phyloP scores from a whole-genome alignment of 2,329 filamentous ascomycete species.

The Samsoniella hepiali region DNA sequence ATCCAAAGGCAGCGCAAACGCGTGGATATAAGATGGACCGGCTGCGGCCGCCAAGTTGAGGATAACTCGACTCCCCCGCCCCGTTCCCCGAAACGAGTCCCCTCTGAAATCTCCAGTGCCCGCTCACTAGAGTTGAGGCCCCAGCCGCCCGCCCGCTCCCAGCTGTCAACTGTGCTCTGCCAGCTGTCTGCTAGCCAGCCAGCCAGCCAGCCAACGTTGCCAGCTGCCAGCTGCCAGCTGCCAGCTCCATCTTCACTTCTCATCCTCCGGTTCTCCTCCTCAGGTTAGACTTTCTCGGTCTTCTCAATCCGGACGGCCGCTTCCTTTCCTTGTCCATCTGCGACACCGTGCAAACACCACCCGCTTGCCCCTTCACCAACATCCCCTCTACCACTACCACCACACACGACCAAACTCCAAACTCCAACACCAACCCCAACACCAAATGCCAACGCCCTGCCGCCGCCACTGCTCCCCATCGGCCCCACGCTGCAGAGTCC shows the following conservation, averaged over 20 bases:
- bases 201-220: no score
- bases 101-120: no score
- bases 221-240: neutral
- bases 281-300: neutral
- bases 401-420: neutral
- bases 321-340: neutral
- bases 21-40: no score
- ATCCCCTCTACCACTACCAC: no score
- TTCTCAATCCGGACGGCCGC: neutral
- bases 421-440: neutral
- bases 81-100: neutral
- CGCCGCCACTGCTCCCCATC: slow-evolving; percentile 2
- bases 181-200: no score
- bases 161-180: neutral
- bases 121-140: neutral
- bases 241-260: neutral
- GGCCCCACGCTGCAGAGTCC: neutral
- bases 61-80: neutral
- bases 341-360: neutral
- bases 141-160: neutral
- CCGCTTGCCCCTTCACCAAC: neutral
- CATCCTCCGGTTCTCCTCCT: neutral
- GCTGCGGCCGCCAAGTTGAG: no score
- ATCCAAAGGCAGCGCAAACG: no score
- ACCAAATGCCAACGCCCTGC: neutral